Base-by-base conservation (phyloP, 1,284 basidiomycete genomes). In the Waitea zeae region DNA sequence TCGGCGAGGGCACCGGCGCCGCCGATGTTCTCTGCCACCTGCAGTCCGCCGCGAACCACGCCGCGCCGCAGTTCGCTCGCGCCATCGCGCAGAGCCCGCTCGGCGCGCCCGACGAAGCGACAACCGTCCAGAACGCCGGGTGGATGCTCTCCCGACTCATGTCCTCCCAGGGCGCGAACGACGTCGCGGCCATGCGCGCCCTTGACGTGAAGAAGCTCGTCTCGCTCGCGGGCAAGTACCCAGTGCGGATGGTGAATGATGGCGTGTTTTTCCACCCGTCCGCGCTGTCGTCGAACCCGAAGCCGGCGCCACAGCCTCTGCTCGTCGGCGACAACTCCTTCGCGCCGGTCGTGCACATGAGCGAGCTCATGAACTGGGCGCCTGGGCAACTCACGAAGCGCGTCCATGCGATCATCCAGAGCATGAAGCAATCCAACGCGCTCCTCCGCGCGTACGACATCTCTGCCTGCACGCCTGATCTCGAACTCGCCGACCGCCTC, bases 371-470 rank as follows among this genome's bases (percentile, higher is more conserved):
- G 3, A 49, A 63, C 4, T 82, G 78, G 78, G 68, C 65, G 0
- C 54, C 71, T 0, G 44, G 63, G 1, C 67, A 62, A 24, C 69
- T 70, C 36, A 64, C 69, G 12, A 66, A 75, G 27, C 61, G 79
- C 26, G 55, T 81, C 37, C 72, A 74, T 34, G 78, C 79, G 3
- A 61, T 82, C 28, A 78, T 74, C 42, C 76, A 78, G 47, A 74
- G 70, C 5, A 55, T 81, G 31, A 54, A 51, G 26, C 74, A 70
- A 42, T 63, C 76, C 1, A 70, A 61, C 41, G 54, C 57, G 26
- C 48, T 82, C 33, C 57, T 80, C 36, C 67, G 71, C 30, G 65
- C 69, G 3, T 82, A 82, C 46, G 79, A 82, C 42, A 76, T 82
- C 38, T 55, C 58, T 17, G 44, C 65, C 0, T 57, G 70, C 41